A percentile compares a stretch with the other conserved stretches of the same genome.
These are phyloP conservation scores for Guillardia theta DNA, from an alignment of 78 protist genomes.

Conservation along the genomic window DNA sequence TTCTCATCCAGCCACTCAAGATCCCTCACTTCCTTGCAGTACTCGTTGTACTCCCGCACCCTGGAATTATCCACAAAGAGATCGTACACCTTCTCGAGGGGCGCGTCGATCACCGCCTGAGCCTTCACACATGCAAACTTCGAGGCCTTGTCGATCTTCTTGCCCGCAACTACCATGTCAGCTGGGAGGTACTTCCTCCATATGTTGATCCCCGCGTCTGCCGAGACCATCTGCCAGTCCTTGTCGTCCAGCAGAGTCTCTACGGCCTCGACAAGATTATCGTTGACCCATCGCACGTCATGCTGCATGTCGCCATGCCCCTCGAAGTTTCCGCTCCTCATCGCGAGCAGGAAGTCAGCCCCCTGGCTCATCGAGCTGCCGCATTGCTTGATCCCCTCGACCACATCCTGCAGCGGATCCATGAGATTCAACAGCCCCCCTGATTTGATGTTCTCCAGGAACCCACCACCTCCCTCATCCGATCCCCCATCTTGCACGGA, in stretches of 20 bases:
- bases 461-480: too few relatives aligned
- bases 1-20: not conserved
- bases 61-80: not conserved
- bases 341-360: too few relatives aligned
- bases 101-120: not conserved
- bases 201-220: not conserved
- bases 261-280: not conserved
- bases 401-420: too few relatives aligned
- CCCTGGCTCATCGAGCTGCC: too few relatives aligned
- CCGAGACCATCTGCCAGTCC: not conserved
- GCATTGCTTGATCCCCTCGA: too few relatives aligned
- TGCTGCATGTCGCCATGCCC: too few relatives aligned
- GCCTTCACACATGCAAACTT: not conserved
- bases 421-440: too few relatives aligned
- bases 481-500: not conserved
- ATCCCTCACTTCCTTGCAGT: not conserved
- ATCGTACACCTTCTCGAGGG: not conserved
- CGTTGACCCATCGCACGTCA: constrained; percentile 23
- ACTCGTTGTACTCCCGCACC: constrained; percentile 13
- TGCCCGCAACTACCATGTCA: not conserved
- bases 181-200: not conserved
- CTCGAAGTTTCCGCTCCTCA: too few relatives aligned
- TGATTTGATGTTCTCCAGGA: too few relatives aligned
- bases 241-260: not conserved
- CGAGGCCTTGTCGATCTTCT: not conserved